Evolutionary conservation across 805 yeast species (phyloP).

Genomic region (Scheffersomyces ergatensis): DNA sequence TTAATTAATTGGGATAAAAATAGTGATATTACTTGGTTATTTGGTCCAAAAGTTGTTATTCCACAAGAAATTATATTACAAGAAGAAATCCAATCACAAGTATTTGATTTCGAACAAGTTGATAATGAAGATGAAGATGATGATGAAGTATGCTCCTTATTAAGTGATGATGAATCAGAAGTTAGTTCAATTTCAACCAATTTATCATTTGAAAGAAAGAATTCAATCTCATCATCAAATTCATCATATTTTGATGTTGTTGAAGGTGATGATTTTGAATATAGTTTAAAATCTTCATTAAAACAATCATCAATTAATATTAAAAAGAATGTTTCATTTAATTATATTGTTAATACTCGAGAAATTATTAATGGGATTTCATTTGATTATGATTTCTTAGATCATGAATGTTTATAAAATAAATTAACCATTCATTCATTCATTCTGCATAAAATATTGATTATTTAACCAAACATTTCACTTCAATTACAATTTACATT

Average conservation of each 20-base stretch:
- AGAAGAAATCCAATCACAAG: constrained; percentile 1
- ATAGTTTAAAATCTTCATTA: background rate
- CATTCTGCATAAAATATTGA: no score
- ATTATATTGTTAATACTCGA: constrained; percentile 40
- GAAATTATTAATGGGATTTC: constrained; percentile 44
- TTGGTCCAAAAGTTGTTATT: constrained; percentile 42
- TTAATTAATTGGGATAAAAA: constrained; percentile 53
- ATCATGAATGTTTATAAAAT: constrained; percentile 27
- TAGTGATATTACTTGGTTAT: constrained; percentile 54
- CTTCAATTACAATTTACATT: no score
- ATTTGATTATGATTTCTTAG: constrained; percentile 43
- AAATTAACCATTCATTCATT: no score
- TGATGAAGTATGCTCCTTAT: background rate
- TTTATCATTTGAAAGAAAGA: constrained; percentile 3
- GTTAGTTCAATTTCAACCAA: background rate
- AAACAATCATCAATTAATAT: constrained; percentile 1
- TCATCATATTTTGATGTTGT: constrained; percentile 5
- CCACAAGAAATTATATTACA: background rate
- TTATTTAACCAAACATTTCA: no score
- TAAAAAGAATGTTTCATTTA: constrained; percentile 39
- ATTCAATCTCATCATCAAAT: constrained; percentile 5
- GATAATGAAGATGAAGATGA: background rate
- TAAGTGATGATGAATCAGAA: background rate
- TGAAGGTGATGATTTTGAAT: constrained; percentile 1
- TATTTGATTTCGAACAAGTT: background rate